phyloP scores from a whole-genome alignment of 441 rosid genomes.

The Populus tomentosa region DNA sequence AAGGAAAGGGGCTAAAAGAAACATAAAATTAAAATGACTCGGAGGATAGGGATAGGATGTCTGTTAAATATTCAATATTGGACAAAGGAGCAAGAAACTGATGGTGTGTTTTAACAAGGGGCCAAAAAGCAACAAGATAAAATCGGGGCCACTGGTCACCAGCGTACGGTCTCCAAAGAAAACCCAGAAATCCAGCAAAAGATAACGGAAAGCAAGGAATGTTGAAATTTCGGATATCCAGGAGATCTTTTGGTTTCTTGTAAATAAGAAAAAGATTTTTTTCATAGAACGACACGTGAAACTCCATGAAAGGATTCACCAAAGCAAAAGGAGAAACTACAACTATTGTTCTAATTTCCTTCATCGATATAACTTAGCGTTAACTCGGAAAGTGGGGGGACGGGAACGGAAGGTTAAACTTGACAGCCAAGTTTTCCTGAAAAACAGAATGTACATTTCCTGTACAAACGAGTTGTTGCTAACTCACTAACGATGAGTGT shows the following conservation, averaged over 20 bases:
- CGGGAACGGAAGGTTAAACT: neutral
- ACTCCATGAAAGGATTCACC: neutral
- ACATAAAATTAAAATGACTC: slow-evolving; percentile 1
- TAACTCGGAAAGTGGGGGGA: neutral
- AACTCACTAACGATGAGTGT: slow-evolving; percentile 1
- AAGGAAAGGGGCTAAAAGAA: slow-evolving; percentile 1
- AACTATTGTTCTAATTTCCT: neutral
- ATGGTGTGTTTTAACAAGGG: neutral
- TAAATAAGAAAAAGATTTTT: neutral
- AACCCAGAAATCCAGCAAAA: slow-evolving; percentile 30
- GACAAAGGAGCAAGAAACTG: neutral
- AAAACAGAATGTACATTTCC: neutral
- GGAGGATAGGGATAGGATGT: neutral
- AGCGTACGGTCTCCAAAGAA: slow-evolving; percentile 14
- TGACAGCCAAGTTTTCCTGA: too few species aligned
- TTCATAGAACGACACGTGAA: neutral
- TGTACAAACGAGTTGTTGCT: neutral
- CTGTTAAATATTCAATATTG: slow-evolving; percentile 1
- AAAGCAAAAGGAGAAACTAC: neutral
- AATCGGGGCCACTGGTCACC: slow-evolving; percentile 11
- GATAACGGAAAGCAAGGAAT: neutral
- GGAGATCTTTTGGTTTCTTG: neutral
- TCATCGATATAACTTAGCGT: neutral
- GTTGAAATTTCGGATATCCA: slow-evolving; percentile 7
- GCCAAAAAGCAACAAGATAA: neutral